Evolutionary conservation across 23 red algal genomes (phyloP), one percentile per base, ranked within the genome.

Genomic region (Gracilaria caudata): DNA sequence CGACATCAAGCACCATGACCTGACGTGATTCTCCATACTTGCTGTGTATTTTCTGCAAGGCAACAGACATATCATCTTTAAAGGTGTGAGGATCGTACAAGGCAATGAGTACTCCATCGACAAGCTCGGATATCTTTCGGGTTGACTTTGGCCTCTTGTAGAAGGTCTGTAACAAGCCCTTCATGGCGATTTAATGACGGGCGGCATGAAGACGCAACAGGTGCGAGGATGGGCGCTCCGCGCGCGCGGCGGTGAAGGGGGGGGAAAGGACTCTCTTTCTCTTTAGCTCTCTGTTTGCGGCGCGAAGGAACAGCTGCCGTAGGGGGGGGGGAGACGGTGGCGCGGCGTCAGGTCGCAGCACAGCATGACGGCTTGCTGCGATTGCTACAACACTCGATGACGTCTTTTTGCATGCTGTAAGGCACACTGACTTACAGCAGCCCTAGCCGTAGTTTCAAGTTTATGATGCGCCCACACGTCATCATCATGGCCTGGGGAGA

Each of bases 61-160:
- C 84, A 19, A 44, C 61, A 13, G 51, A 35, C 78, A 94, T 77
- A 39, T 89, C 84, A 29, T 54, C 63, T 19, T 82, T 84, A 33
- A 94, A 94, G 39, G 84, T 78, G n/a, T 87, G 32, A 8, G 73
- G 51, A 53, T 94, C 78, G 78, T 94, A 87, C 26, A 94, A 74
- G 13, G 74, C 83, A 68, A 87, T 72, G 45, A 86, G 78, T 20
- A 94, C 82, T 79, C 92, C 92, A 45, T 94, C 92, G 51, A 84
- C 54, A 38, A 94, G 78, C 68, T 94, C 92, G 11, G 66, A 20
- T 35, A 94, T 51, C 63, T 78, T 77, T 25, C 76, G 90, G 16
- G 37, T 45, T 38, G 74, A 40, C 78, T 82, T 86, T 29, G 90
- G 90, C 68, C 87, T 93, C 73, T 87, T 86, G 75, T 86, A 86